Base-by-base conservation (phyloP, 257 asterid species). In the Phtheirospermum japonicum region DNA sequence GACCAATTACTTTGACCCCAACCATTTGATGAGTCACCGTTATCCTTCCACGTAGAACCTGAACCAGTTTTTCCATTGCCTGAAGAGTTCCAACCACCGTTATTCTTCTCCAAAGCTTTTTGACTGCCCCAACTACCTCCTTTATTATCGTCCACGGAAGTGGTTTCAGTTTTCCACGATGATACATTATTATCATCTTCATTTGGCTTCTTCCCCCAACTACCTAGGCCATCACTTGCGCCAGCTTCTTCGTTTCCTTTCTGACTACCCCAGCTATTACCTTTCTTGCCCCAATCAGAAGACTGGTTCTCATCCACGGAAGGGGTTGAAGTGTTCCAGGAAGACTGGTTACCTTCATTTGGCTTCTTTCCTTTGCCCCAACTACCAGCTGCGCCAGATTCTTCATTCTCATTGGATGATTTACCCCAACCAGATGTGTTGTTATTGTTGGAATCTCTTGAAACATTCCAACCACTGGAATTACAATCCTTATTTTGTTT, bases 1-100 rank as follows among this genome's bases (percentile, higher is more conserved):
- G 65, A 60, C 88, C 89, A 82, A 63, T 80, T 88, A 58, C 88
- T 66, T 72, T 85, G 84, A 68, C 89, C 90, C 95, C 95, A 86
- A 66, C 89, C 96, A 32, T 76, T 48, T 45, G 87, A 71, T 49
- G 85, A 68, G 54, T 81, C 80, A 30, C 83, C 86, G 58, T 75
- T 81, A 11, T 28, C 20, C 68, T 66, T 70, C 76, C 83, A 71
- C 7, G 86, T 71, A 52, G 76, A 32, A 60, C 70, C 74, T 4
- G 51, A 9, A 65, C 63, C 75, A 73, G 58, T 65, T 53, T 54
- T 70, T 13, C 57, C 73, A 30, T 18, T 18, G 57, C 57, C 32
- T 9, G 57, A 50, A 20, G 57, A 7, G 9, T 20, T 20, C 57
- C 57, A 50, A 19, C 32, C 57, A 48, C 49, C 18, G 14, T 18